Evolutionary conservation across 2,329 filamentous ascomycete species (phyloP).

Genomic region (Fusarium sarcochroum): DNA sequence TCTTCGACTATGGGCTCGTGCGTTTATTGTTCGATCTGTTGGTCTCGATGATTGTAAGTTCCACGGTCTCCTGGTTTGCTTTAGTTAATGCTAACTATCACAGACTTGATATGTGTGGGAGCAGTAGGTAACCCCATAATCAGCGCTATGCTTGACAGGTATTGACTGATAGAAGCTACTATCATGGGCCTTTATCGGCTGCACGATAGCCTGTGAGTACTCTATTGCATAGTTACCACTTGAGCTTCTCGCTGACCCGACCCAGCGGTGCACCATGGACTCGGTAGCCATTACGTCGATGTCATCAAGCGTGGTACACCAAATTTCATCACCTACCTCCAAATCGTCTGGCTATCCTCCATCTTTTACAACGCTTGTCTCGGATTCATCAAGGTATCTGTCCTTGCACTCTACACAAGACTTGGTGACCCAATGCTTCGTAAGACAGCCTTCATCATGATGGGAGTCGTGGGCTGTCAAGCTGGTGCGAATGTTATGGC

Average conservation of each 20-base stretch:
- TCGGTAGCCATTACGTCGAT: conserved; percentile 28
- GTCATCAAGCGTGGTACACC: conserved; percentile 18
- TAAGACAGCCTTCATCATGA: conserved; percentile 32
- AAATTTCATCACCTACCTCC: conserved; percentile 36
- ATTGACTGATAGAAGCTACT: not conserved
- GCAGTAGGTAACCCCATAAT: not conserved
- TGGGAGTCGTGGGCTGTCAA: conserved; percentile 30
- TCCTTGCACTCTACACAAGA: conserved; percentile 27
- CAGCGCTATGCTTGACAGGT: not conserved
- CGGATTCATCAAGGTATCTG: conserved; percentile 39
- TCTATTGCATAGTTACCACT: accelerated
- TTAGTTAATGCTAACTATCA: not conserved
- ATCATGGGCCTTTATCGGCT: conserved; percentile 31
- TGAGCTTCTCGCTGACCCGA: not conserved
- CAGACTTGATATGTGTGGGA: conserved; percentile 37
- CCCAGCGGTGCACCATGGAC: conserved; percentile 26
- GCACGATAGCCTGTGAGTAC: conserved; percentile 25
- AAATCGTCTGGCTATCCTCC: conserved; percentile 35
- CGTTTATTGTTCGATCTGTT: conserved; percentile 30
- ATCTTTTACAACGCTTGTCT: conserved; percentile 41
- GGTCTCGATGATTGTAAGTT: conserved; percentile 37
- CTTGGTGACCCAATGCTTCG: conserved; percentile 28
- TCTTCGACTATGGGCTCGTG: conserved; percentile 31
- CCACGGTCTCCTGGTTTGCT: not conserved
- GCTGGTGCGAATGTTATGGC: conserved; percentile 32